phyloP scores from a whole-genome alignment of 352 stramenopile genomes.

The Globisporangium parvum region DNA sequence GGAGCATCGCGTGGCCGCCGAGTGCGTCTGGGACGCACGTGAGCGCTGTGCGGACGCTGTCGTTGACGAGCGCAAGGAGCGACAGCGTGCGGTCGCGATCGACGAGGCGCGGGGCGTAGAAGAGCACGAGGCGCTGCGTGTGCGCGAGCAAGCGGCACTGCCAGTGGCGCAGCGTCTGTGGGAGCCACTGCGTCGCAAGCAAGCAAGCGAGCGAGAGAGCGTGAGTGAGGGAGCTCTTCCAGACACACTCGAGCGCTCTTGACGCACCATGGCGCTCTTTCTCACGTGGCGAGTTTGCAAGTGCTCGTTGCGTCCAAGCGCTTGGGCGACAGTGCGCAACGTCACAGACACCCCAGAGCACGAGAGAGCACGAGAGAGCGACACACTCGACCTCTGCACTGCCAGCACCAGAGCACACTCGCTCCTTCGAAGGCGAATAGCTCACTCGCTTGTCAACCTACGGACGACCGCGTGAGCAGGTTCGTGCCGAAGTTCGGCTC shows the following conservation, averaged over 20 bases:
- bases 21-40: conserved; percentile 5
- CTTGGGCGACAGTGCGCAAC: too few relatives aligned
- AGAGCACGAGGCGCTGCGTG: neutral
- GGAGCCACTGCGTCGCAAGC: conserved; percentile 5
- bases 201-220: neutral
- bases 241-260: neutral
- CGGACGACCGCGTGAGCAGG: too few relatives aligned
- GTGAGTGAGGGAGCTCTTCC: neutral
- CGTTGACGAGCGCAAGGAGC: neutral
- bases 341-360: too few relatives aligned
- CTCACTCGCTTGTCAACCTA: too few relatives aligned
- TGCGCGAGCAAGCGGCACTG: conserved; percentile 4
- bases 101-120: neutral
- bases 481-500: too few relatives aligned
- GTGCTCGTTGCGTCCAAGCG: too few relatives aligned
- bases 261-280: conserved; percentile 8
- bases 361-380: too few relatives aligned
- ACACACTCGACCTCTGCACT: too few relatives aligned
- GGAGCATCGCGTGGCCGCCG: conserved; percentile 7
- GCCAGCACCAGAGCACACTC: too few relatives aligned
- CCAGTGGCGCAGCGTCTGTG: conserved; percentile 7
- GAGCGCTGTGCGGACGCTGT: conserved; percentile 1
- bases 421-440: too few relatives aligned
- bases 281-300: neutral
- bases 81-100: neutral